Percentiles rank a stretch among this genome's conserved stretches.
These are phyloP conservation scores for Amphirosellinia nigrospora DNA, from an alignment of 495 filamentous ascomycete genomes.

Conservation along the genomic window DNA sequence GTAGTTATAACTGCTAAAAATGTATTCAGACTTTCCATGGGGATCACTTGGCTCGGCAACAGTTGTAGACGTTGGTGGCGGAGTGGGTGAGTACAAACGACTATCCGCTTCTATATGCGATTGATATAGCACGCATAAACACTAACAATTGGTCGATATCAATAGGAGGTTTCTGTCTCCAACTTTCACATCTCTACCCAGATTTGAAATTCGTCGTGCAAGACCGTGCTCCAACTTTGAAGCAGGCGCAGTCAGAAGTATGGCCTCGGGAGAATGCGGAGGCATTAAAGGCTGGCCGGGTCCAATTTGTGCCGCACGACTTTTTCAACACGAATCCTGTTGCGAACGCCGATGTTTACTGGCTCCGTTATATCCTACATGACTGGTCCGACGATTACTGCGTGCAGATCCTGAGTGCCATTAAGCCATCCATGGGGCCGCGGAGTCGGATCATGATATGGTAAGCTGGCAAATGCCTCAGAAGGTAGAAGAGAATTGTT, in stretches of 20 bases:
- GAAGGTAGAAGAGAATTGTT: not conserved
- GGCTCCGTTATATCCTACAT: conserved; percentile 48
- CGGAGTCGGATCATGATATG: conserved; percentile 44
- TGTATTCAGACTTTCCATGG: conserved; percentile 45
- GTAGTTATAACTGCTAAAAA: not conserved
- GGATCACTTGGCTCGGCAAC: conserved; percentile 39
- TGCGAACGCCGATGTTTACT: conserved; percentile 49
- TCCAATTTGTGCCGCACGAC: conserved; percentile 47
- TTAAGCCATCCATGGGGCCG: conserved; percentile 38
- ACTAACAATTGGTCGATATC: not conserved
- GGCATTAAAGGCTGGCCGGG: conserved; percentile 35
- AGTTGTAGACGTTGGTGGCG: conserved; percentile 51
- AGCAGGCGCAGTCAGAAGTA: conserved; percentile 35
- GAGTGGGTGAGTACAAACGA: conserved; percentile 38
- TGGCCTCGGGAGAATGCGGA: conserved; percentile 38
- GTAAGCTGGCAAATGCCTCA: conserved; percentile 1
- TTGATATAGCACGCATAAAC: too few species aligned
- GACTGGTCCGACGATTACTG: conserved; percentile 54
- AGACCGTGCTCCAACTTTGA: conserved; percentile 44
- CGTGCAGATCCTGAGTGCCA: conserved; percentile 41
- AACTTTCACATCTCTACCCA: conserved; percentile 38
- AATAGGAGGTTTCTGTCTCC: conserved; percentile 40
- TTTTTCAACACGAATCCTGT: conserved; percentile 50
- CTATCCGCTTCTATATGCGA: not conserved
- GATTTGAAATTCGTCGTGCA: conserved; percentile 48